Base-by-base conservation (phyloP, 768 basidiomycete species). In the Termitomyces sp. region DNA sequence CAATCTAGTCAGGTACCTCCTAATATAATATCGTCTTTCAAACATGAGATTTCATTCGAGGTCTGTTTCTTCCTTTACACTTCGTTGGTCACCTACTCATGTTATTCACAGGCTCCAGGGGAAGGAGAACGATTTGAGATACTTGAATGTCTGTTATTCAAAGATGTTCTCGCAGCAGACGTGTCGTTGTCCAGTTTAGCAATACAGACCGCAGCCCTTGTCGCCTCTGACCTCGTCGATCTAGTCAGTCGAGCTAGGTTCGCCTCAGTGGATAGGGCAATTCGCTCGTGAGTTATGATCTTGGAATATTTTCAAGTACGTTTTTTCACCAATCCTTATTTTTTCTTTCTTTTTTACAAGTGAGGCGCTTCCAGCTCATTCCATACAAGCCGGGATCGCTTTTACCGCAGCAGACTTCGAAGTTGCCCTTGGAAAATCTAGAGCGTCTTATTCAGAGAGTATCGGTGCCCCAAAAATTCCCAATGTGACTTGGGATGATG, bases 391-490 rank as follows among this genome's bases (percentile, higher is more conserved):
- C 5, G 79, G 77, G 2, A 64, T 82, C 8, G 70, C 76, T 8
- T 59, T 86, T 34, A 80, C 74, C 19, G 77, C 78, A 0, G 75
- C 76, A 41, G 93, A 98, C 66, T 87, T 98, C 63, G 81, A 87
- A 4, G 56, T 62, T 16, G 93, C 92, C 0, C 76, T 98, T 19
- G 77, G 78, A 12, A 82, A 85, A 59, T 89, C 90, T 12, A 78
- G 94, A 53, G 73, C 82, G 10, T 82, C 89, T 0, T 95, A 95
- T 70, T 89, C 92, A 8, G 92, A 95, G 67, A 92, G 82, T 66
- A 96, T 98, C 58, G 96, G 95, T n/a, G 93, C 94, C 25, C 97
- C 97, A 0, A 95, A 90, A 63, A 99, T 99, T 35, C 97, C 97
- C 1, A 89, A 81, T 60, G 95, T 99, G 0, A 82, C 89, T 0